Evolutionary conservation across 305 asterid species (phyloP).

Genomic region (Solanum hybrid): DNA sequence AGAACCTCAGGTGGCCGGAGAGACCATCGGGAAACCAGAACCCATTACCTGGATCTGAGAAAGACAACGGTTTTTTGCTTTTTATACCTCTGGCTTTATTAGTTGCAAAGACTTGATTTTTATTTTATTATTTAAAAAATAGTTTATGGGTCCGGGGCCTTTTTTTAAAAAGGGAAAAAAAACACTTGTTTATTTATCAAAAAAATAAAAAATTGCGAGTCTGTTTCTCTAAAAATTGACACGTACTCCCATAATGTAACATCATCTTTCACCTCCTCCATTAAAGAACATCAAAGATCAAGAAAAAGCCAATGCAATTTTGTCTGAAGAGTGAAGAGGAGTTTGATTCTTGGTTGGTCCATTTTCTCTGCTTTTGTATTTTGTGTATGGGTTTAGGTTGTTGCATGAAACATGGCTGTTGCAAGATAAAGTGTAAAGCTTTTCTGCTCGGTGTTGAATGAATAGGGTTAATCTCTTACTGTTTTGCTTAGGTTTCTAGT

Average conservation of each 20-base stretch:
- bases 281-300: not conserved
- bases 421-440: not conserved
- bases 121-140: not conserved
- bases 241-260: not conserved
- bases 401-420: not conserved
- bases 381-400: not conserved
- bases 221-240: not conserved
- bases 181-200: not conserved
- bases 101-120: not conserved
- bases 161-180: not conserved
- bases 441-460: not conserved
- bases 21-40: not conserved
- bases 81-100: not conserved
- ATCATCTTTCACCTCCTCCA: not conserved
- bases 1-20: not conserved
- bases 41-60: not conserved
- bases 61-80: not conserved
- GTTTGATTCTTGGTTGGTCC: not conserved
- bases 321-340: not conserved
- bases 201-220: not conserved
- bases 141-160: not conserved
- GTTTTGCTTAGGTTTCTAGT: not conserved
- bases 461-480: not conserved
- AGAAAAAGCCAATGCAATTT: not conserved
- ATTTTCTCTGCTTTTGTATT: not conserved